Conservation (phyloP, 768 basidiomycete species). For the Pisolithus orientalis region DNA sequence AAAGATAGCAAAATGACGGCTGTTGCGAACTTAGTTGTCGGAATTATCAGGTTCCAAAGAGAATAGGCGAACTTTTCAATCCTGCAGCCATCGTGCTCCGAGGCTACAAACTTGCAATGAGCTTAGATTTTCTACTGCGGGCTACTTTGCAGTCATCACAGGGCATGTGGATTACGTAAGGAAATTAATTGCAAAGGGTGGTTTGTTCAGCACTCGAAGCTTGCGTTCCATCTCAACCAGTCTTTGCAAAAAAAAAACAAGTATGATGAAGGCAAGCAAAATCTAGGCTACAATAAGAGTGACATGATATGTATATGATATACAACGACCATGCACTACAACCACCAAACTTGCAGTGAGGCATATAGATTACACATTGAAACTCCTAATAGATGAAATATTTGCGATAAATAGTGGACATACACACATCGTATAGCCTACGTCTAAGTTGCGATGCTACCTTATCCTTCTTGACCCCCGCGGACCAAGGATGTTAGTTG, state of each 20-base stretch:
- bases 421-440: background rate
- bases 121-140: no score
- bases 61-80: conserved; percentile 52
- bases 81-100: conserved; percentile 52
- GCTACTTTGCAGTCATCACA: no score
- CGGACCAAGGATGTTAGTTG: conserved; percentile 29
- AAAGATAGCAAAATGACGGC: conserved; percentile 96
- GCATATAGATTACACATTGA: background rate
- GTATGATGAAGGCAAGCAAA: no score
- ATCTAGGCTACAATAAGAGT: no score
- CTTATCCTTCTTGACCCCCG: conserved; percentile 26
- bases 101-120: background rate
- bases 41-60: background rate
- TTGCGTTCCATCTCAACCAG: no score
- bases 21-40: conserved; percentile 24
- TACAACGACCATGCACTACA: conserved; percentile 1
- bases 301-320: no score
- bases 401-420: background rate
- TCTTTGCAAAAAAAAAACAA: no score
- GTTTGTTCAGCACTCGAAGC: no score
- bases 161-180: no score
- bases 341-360: background rate
- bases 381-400: background rate
- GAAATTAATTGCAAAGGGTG: no score
- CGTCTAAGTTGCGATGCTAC: conserved; percentile 5